phyloP scores from a whole-genome alignment of 345 rosid genomes.

The Nasturtium officinale region DNA sequence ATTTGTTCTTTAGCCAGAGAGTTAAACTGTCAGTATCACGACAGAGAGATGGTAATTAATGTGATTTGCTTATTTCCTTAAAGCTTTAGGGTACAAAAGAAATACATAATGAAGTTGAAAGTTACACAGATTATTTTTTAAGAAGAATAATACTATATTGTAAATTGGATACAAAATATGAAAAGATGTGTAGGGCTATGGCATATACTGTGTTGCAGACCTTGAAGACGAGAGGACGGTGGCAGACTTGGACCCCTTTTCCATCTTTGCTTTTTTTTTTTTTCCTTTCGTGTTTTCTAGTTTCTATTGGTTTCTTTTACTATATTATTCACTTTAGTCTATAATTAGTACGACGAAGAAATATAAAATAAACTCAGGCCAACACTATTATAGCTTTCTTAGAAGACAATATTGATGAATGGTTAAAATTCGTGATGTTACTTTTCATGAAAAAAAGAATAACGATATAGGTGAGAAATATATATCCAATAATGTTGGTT shows the following conservation, averaged over 20 bases:
- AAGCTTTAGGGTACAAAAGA: slow-evolving; percentile 28
- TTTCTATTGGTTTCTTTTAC: slow-evolving; percentile 20
- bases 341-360: slow-evolving; percentile 30
- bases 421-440: not conserved
- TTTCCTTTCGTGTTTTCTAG: not conserved
- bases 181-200: slow-evolving; percentile 30
- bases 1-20: slow-evolving; percentile 45
- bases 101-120: slow-evolving; percentile 4
- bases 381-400: slow-evolving; percentile 24
- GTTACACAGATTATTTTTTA: not conserved
- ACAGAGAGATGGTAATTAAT: slow-evolving; percentile 39
- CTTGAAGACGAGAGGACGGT: slow-evolving; percentile 45
- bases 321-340: slow-evolving; percentile 29
- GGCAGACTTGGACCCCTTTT: slow-evolving; percentile 43
- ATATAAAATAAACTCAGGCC: slow-evolving; percentile 12
- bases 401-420: slow-evolving; percentile 18
- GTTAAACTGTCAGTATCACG: slow-evolving; percentile 44
- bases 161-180: slow-evolving; percentile 8
- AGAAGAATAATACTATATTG: not conserved
- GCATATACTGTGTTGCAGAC: slow-evolving; percentile 42
- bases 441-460: not conserved
- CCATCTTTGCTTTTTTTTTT: slow-evolving; percentile 2
- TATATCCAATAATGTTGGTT: not conserved
- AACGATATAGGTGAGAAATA: not conserved
- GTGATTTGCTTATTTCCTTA: slow-evolving; percentile 18